Conservation (phyloP, 345 rosid genomes). For the Erodium maritimum region DNA sequence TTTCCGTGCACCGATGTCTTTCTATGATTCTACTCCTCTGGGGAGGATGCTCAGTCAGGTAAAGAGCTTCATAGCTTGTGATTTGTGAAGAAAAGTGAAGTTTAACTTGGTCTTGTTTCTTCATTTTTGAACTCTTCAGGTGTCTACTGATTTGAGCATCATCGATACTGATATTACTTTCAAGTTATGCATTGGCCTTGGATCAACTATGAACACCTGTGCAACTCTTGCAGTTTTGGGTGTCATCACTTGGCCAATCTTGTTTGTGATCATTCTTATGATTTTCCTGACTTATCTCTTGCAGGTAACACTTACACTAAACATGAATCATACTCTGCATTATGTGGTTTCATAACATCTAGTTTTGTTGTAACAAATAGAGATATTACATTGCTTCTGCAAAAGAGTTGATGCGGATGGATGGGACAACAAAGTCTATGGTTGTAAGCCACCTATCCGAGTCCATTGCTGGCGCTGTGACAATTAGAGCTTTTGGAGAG, state of each 20-base stretch:
- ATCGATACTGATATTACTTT: constrained; percentile 32
- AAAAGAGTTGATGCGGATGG: constrained; percentile 46
- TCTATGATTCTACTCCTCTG: constrained; percentile 38
- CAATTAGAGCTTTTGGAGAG: constrained; percentile 47
- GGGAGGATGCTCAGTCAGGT: constrained; percentile 50
- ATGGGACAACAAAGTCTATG: constrained; percentile 51
- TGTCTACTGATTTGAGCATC: constrained; percentile 41
- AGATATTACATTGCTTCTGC: constrained; percentile 42
- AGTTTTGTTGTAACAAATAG: constrained; percentile 14
- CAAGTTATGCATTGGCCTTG: constrained; percentile 15
- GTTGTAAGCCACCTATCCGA: constrained; percentile 49
- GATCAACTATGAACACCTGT: constrained; percentile 33
- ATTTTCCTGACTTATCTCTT: constrained; percentile 24
- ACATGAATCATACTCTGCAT: too few species aligned
- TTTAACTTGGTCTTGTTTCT: too few species aligned
- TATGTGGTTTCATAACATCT: background rate
- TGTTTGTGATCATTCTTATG: constrained; percentile 34
- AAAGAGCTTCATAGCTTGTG: constrained; percentile 4
- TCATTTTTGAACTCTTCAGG: constrained; percentile 15
- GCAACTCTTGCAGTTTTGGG: constrained; percentile 20
- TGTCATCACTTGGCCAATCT: constrained; percentile 39
- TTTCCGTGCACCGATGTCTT: constrained; percentile 40
- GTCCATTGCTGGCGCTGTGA: constrained; percentile 46
- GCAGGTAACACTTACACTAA: constrained; percentile 7
- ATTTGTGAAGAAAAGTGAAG: too few species aligned